Evolutionary conservation across 768 basidiomycete genomes (phyloP), one percentile per base, ranked within the genome.

Genomic region (Chalciporus pseudorubinellus): DNA sequence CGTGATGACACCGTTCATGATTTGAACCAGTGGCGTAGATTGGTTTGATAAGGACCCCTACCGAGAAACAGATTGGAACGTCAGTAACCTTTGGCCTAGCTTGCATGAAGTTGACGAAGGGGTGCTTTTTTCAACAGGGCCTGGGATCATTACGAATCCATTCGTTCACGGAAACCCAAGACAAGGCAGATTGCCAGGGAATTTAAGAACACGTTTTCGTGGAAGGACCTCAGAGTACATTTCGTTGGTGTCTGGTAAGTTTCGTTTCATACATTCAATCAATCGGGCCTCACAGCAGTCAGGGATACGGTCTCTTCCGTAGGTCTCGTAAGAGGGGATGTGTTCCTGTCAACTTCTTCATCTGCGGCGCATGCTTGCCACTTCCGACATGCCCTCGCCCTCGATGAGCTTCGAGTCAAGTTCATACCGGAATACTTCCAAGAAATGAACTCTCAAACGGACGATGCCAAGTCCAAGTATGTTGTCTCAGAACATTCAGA

Each of bases 271-370:
- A 18, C 5, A 56, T 21, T n/a, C 59, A 48, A 12, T 31, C 4
- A 12, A 14, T 28, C 6, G 1, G 22, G 11, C 16, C 9, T 31
- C 10, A 33, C 8, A 39, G 26, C 3, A 16, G 26, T 26, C 48
- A 84, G 83, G 81, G 84, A 86, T 52, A 85, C 83, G 2, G 83
- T 86, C 7, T 76, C 77, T 36, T 84, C 82, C 0, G 81, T 85
- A 20, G 82, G 82, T 11, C 43, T 81, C 36, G 70, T 83, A 48
- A 74, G 51, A 36, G 55, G 76, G 2, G 72, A 72, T 33, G 67
- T 77, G 6, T 61, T 57, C 20, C 70, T 84, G 1, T 83, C 83
- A 0, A 84, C 84, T 59, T 78, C 78, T 0, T 75, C 72, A 4
- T 78, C 77, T 13, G 80, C 81, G 48, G 77, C 72, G 8, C 77